phyloP scores from a whole-genome alignment of 106 monocot genomes.

The Apostasia ramifera region DNA sequence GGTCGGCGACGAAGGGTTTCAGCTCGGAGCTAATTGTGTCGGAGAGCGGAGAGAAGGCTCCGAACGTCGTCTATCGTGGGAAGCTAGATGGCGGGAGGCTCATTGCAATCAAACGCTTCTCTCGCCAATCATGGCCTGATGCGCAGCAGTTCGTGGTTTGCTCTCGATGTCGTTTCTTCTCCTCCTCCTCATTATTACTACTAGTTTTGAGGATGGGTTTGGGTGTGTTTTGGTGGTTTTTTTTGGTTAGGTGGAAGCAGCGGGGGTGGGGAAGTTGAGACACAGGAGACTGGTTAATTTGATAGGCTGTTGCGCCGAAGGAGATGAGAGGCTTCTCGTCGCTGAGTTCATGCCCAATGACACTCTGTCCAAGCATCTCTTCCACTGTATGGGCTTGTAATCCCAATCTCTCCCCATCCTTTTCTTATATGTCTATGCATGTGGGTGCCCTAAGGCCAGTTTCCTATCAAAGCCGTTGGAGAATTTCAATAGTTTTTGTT shows the following conservation, averaged over 20 bases:
- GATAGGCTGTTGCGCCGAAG: slow-evolving; percentile 93
- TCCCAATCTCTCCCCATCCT: neutral
- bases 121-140: slow-evolving; percentile 94
- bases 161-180: slow-evolving; percentile 1
- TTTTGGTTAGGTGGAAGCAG: slow-evolving; percentile 49
- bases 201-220: neutral
- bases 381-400: slow-evolving; percentile 72
- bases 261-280: slow-evolving; percentile 84
- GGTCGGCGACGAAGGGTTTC: slow-evolving; percentile 84
- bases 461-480: too few species aligned
- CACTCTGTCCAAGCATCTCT: slow-evolving; percentile 95
- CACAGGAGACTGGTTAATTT: slow-evolving; percentile 89
- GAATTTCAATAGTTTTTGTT: too few species aligned
- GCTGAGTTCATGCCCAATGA: slow-evolving; percentile 99
- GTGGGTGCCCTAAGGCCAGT: too few species aligned
- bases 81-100: slow-evolving; percentile 63
- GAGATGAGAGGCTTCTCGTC: slow-evolving; percentile 87
- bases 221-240: neutral
- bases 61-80: slow-evolving; percentile 81
- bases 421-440: neutral
- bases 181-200: neutral
- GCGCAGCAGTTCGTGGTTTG: slow-evolving; percentile 90
- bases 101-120: slow-evolving; percentile 90
- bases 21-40: slow-evolving; percentile 83
- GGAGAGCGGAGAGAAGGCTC: slow-evolving; percentile 96